Evolutionary conservation across 352 stramenopile species (phyloP), one percentile per base, ranked within the genome.

Genomic region (Vaucheria bursata): DNA sequence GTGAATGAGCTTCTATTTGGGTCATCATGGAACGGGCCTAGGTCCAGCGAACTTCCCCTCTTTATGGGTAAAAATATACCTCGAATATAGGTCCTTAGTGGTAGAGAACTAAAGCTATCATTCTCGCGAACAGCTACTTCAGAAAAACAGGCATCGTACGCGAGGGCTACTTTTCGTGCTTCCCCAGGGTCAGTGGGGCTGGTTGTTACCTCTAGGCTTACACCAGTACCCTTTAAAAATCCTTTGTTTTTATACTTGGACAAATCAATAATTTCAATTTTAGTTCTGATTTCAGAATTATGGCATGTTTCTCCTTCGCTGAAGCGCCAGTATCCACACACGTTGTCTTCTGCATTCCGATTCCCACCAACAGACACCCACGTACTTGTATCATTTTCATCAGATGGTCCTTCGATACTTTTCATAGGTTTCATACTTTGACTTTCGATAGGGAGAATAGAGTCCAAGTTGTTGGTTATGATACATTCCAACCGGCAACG

Each of bases 271-370:
- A 81, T 50, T 33, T 79, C 34, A 52, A 37, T 6, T 52, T 6
- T 34, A 69, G 31, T 69, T 59, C 45, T 59, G 45, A n/a, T n/a
- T n/a, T n/a, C n/a, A n/a, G n/a, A n/a, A n/a, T n/a, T n/a, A n/a
- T n/a, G n/a, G n/a, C n/a, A n/a, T 1, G 35, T 67, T n/a, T 33
- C 50, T 7, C 76, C 76, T 59, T 81, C 76, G 1, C 76, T 79
- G 53, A 81, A 81, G 37, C 76, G 74, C 76, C 76, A 81, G 8
- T 81, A 81, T 33, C 76, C 76, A 33, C 76, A 81, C 69, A 81
- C 76, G 36, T 81, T 81, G 18, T 81, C 76, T 38, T 81, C 76
- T 49, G 74, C 76, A 36, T 36, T 79, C 76, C 76, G 78, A 12
- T 72, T 70, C 1, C 76, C 76, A 40, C 76, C 76, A 34, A 81